phyloP scores from a whole-genome alignment of 1,284 basidiomycete genomes.

The Volvariella volvacea region DNA sequence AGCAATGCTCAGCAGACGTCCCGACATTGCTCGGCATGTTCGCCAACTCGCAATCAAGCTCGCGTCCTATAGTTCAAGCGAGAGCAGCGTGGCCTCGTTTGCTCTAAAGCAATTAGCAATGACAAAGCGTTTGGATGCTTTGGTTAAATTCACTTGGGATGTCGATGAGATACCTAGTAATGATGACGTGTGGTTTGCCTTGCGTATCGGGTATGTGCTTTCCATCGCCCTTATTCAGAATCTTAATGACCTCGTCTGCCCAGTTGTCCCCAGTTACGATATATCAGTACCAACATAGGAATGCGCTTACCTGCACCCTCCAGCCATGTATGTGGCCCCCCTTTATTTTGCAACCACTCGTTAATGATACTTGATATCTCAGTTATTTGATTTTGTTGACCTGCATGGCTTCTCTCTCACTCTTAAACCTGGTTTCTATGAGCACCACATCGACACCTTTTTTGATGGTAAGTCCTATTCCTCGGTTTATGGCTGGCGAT shows the following conservation, averaged over 20 bases:
- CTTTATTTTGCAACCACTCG: too few species aligned
- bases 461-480: constrained; percentile 36
- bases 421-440: constrained; percentile 55
- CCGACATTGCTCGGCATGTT: constrained; percentile 58
- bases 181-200: constrained; percentile 70
- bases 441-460: constrained; percentile 45
- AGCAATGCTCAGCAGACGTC: constrained; percentile 47
- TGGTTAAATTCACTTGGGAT: constrained; percentile 61
- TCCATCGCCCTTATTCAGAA: constrained; percentile 2
- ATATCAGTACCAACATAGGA: constrained; percentile 55
- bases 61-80: constrained; percentile 10
- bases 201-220: constrained; percentile 47
- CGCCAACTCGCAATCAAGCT: constrained; percentile 43
- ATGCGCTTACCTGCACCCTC: constrained; percentile 45
- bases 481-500: too few species aligned
- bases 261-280: constrained; percentile 58
- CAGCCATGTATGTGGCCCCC: constrained; percentile 57
- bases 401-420: constrained; percentile 53
- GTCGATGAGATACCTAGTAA: constrained; percentile 56
- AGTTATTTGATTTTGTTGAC: constrained; percentile 63
- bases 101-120: constrained; percentile 38
- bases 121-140: constrained; percentile 49
- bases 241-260: too few species aligned
- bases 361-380: constrained; percentile 7
- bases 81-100: constrained; percentile 34